Conservation (phyloP, 495 filamentous ascomycete species). For the Amorphotheca resinae region DNA sequence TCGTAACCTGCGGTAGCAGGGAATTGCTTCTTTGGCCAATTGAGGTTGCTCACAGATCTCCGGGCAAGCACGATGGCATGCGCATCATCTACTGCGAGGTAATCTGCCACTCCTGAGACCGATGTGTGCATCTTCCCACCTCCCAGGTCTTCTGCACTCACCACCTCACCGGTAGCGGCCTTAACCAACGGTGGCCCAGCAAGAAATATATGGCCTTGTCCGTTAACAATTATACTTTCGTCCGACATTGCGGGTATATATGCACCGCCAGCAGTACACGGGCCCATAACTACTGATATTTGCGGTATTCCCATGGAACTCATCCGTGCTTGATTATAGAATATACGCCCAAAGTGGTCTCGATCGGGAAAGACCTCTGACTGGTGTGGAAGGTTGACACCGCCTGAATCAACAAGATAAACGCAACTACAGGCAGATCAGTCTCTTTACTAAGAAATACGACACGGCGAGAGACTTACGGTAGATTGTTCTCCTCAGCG, state of each 20-base stretch:
- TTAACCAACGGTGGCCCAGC: slow-evolving; percentile 93
- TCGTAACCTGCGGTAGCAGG: slow-evolving; percentile 22
- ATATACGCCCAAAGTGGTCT: slow-evolving; percentile 94
- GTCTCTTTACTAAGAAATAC: background rate
- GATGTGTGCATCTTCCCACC: slow-evolving; percentile 87
- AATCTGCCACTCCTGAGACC: slow-evolving; percentile 91
- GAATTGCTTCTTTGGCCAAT: slow-evolving; percentile 46
- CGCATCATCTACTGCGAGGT: slow-evolving; percentile 86
- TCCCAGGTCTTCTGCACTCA: slow-evolving; percentile 85
- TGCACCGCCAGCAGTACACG: slow-evolving; percentile 91
- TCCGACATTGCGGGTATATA: slow-evolving; percentile 98
- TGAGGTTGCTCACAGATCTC: slow-evolving; percentile 74
- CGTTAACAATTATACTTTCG: slow-evolving; percentile 90
- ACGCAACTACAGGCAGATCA: slow-evolving; percentile 46
- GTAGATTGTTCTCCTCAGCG: slow-evolving; percentile 69
- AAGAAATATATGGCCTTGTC: slow-evolving; percentile 92
- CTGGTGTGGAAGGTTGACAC: slow-evolving; percentile 92
- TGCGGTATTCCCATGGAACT: slow-evolving; percentile 76
- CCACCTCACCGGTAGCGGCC: slow-evolving; percentile 89
- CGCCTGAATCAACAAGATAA: slow-evolving; percentile 93
- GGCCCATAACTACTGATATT: slow-evolving; percentile 91
- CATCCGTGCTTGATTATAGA: slow-evolving; percentile 98
- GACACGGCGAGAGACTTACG: slow-evolving; percentile 27
- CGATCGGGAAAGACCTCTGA: slow-evolving; percentile 93
- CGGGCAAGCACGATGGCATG: slow-evolving; percentile 84